Evolutionary conservation across 345 rosid species (phyloP).

Genomic region (Acer negundo): DNA sequence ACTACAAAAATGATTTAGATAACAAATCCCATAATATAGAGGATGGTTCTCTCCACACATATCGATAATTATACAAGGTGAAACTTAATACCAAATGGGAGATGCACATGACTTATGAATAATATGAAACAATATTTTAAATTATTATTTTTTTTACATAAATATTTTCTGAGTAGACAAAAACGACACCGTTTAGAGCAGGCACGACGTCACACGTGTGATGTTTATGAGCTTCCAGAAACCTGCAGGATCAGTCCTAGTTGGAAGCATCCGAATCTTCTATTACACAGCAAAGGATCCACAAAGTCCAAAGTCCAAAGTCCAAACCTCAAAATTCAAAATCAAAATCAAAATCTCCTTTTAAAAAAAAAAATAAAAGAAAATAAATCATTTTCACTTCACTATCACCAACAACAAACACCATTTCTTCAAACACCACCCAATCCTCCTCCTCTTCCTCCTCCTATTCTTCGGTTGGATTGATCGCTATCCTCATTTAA

Average conservation of each 20-base stretch:
- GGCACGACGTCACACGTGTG: background rate
- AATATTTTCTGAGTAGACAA: no score
- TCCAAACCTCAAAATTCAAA: background rate
- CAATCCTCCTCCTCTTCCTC: background rate
- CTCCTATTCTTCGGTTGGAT: background rate
- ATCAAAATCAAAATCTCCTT: background rate
- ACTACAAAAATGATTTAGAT: no score
- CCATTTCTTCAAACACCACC: background rate
- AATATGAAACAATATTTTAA: no score
- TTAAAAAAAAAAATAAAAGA: no score
- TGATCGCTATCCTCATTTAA: constrained; percentile 1
- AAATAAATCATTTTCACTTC: background rate
- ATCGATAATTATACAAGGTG: no score
- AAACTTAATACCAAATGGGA: no score
- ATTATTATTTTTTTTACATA: no score
- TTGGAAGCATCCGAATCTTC: constrained; percentile 16
- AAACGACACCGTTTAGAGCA: background rate
- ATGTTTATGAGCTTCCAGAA: background rate
- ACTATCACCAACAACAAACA: background rate
- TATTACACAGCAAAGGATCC: background rate
- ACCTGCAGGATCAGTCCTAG: background rate
- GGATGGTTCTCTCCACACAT: no score
- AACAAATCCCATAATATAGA: no score
- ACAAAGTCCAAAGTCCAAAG: no score
- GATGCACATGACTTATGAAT: no score